Evolutionary conservation across 352 stramenopile genomes (phyloP).

Genomic region (Blastocystis hominis): DNA sequence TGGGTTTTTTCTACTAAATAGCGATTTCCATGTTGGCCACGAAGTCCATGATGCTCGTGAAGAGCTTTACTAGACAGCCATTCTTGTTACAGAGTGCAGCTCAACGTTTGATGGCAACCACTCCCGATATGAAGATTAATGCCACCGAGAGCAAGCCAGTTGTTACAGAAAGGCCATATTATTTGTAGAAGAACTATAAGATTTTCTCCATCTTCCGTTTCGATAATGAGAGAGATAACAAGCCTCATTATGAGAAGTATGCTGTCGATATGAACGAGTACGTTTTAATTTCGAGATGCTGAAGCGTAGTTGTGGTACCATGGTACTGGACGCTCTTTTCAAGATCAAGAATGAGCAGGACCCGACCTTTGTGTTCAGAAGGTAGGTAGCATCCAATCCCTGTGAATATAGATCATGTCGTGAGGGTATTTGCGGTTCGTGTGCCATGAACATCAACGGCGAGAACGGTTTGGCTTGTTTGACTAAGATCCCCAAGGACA

Average conservation of each 20-base stretch:
- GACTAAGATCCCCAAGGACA: constrained; percentile 77
- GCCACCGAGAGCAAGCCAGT: background rate
- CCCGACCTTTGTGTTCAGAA: constrained; percentile 90
- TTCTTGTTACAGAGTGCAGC: background rate
- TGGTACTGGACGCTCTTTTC: constrained; percentile 95
- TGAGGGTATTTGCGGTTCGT: no score
- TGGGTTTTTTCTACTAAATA: background rate
- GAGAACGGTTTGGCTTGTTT: constrained; percentile 95
- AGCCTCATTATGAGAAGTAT: constrained; percentile 88
- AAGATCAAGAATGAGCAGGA: constrained; percentile 99
- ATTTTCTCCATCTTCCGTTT: constrained; percentile 82
- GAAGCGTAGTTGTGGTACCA: constrained; percentile 78
- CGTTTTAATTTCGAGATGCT: constrained; percentile 59
- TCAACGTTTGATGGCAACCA: constrained; percentile 16
- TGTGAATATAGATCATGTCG: constrained; percentile 66
- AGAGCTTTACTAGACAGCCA: constrained; percentile 4
- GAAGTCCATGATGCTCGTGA: constrained; percentile 18
- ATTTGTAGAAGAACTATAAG: constrained; percentile 84
- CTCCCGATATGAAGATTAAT: constrained; percentile 32
- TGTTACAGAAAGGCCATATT: background rate
- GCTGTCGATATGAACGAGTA: constrained; percentile 91
- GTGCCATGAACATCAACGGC: constrained; percentile 96
- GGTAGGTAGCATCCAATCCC: constrained; percentile 60
- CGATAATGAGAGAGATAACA: constrained; percentile 79
- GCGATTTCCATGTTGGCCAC: constrained; percentile 21